phyloP scores from a whole-genome alignment of 2,329 filamentous ascomycete species.

The Trichoderma guizhouense region DNA sequence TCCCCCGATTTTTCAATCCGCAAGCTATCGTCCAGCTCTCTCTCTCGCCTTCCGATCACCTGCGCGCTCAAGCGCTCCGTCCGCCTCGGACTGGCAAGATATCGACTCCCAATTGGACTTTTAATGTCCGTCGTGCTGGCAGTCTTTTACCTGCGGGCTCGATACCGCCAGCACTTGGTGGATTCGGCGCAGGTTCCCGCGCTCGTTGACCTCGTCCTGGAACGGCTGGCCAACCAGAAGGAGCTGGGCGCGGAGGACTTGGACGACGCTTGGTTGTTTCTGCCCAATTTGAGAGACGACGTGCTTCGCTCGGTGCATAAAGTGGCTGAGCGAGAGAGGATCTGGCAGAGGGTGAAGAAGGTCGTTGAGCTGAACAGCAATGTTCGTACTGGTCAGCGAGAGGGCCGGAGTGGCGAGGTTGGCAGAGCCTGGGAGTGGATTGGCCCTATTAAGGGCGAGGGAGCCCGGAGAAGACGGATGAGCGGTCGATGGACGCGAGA shows the following conservation, averaged over 20 bases:
- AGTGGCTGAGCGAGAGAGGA: slow-evolving; percentile 67
- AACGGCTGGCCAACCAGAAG: slow-evolving; percentile 79
- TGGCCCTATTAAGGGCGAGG: slow-evolving; percentile 50
- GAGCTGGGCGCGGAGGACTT: slow-evolving; percentile 67
- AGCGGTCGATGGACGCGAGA: slow-evolving; percentile 48
- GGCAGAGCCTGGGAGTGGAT: slow-evolving; percentile 70
- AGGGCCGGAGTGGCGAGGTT: slow-evolving; percentile 63
- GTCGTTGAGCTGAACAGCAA: slow-evolving; percentile 95
- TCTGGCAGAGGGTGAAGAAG: slow-evolving; percentile 79
- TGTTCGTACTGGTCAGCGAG: slow-evolving; percentile 70
- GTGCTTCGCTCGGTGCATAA: slow-evolving; percentile 80
- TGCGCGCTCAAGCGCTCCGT: slow-evolving; percentile 77
- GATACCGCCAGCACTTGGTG: slow-evolving; percentile 59
- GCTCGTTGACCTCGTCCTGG: slow-evolving; percentile 79
- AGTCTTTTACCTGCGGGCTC: slow-evolving; percentile 61
- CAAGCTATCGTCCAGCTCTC: slow-evolving; percentile 78
- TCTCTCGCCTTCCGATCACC: slow-evolving; percentile 84
- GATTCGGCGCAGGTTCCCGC: slow-evolving; percentile 73
- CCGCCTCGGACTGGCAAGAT: slow-evolving; percentile 76
- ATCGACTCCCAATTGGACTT: slow-evolving; percentile 80
- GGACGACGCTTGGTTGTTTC: slow-evolving; percentile 76
- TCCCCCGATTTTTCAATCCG: slow-evolving; percentile 58
- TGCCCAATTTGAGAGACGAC: slow-evolving; percentile 88
- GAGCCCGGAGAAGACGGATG: slow-evolving; percentile 42
- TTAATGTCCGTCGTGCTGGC: slow-evolving; percentile 49